These are phyloP conservation scores for Penicillium parvum DNA, from an alignment of 495 filamentous ascomycete species.

Conservation along the genomic window DNA sequence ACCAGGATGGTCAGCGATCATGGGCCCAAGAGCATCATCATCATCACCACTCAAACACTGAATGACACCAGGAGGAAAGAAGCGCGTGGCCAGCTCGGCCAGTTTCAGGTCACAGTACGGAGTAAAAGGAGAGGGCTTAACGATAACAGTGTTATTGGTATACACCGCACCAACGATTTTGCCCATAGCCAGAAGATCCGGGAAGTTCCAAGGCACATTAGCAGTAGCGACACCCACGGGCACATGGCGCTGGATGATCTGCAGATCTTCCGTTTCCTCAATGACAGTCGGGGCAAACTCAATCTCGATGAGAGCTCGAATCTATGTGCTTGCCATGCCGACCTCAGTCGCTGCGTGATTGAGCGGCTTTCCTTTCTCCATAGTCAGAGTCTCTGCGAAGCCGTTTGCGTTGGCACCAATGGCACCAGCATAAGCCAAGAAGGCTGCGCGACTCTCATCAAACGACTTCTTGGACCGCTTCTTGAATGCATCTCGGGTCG, in stretches of 20 bases:
- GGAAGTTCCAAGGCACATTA: conserved; percentile 62
- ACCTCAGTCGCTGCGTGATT: conserved; percentile 24
- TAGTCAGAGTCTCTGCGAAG: conserved; percentile 47
- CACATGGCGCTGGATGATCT: conserved; percentile 47
- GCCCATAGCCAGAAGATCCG: conserved; percentile 52
- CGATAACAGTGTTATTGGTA: conserved; percentile 54
- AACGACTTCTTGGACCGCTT: conserved; percentile 47
- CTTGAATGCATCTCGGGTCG: conserved; percentile 46
- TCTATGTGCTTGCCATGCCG: conserved; percentile 20
- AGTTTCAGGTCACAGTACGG: conserved; percentile 65
- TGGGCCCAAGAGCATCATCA: conserved; percentile 58
- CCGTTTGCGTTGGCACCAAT: conserved; percentile 39
- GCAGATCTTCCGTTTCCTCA: conserved; percentile 46
- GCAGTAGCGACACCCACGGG: conserved; percentile 56
- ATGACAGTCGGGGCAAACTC: conserved; percentile 27
- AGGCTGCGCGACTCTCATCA: conserved; percentile 51
- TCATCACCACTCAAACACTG: conserved; percentile 65
- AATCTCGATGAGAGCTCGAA: conserved; percentile 18
- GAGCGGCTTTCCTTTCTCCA: conserved; percentile 56
- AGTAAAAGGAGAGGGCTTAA: conserved; percentile 61
- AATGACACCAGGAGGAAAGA: conserved; percentile 63
- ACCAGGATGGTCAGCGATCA: conserved; percentile 52
- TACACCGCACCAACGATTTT: conserved; percentile 54
- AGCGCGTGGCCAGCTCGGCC: conserved; percentile 53
- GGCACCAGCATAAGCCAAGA: conserved; percentile 50